Percentiles rank a stretch among this genome's conserved stretches.
Evolutionary conservation across 2,329 filamentous ascomycete species (phyloP).

Genomic region (Neoscytalidium dimidiatum): DNA sequence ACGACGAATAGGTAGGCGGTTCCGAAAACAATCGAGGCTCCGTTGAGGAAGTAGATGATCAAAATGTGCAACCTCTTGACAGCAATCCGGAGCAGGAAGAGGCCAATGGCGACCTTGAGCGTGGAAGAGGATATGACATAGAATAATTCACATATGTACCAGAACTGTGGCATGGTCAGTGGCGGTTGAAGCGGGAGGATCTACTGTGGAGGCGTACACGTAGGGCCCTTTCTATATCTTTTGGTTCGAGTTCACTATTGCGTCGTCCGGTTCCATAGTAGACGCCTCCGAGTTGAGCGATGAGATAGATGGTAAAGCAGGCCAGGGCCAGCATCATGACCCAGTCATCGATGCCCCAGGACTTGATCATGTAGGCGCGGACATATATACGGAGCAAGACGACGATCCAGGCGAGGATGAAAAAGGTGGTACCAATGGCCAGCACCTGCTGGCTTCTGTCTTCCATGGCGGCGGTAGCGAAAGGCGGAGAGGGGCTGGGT

Average conservation of each 20-base stretch:
- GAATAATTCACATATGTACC: constrained; percentile 60
- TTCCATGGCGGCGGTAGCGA: constrained; percentile 20
- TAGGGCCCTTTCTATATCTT: constrained; percentile 32
- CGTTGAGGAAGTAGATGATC: constrained; percentile 51
- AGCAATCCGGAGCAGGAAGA: constrained; percentile 57
- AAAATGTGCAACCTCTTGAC: constrained; percentile 46
- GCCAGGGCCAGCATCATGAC: constrained; percentile 42
- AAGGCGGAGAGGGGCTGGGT: not conserved
- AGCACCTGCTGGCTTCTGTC: constrained; percentile 29
- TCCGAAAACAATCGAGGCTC: constrained; percentile 48
- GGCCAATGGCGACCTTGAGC: constrained; percentile 54
- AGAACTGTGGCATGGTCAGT: constrained; percentile 39
- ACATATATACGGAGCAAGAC: constrained; percentile 41
- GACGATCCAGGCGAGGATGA: constrained; percentile 40
- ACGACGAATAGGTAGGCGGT: constrained; percentile 54
- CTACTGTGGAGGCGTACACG: constrained; percentile 24
- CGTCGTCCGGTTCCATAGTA: constrained; percentile 43
- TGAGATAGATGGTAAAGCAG: constrained; percentile 43
- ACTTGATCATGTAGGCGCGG: constrained; percentile 37
- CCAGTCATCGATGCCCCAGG: constrained; percentile 45
- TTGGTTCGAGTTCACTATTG: constrained; percentile 33
- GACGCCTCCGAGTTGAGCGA: constrained; percentile 42
- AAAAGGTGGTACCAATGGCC: constrained; percentile 38
- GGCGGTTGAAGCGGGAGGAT: not conserved
- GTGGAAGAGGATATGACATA: constrained; percentile 53